A percentile compares a stretch with the other conserved stretches of the same genome.
These are phyloP conservation scores for Fusarium equiseti DNA, from an alignment of 2,329 filamentous ascomycete species.

Conservation along the genomic window DNA sequence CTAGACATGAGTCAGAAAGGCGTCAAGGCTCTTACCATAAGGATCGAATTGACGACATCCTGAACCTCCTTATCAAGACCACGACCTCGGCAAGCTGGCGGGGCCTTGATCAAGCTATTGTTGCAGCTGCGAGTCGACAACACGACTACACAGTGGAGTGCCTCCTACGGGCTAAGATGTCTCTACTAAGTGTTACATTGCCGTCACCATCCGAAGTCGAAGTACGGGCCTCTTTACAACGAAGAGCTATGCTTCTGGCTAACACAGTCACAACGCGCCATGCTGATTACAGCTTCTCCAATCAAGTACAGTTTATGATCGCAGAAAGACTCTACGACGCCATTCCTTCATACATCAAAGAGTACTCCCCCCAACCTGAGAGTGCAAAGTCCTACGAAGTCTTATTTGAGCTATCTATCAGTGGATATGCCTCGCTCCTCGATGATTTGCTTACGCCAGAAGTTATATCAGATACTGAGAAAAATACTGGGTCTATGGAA, in stretches of 20 bases:
- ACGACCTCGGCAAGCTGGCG: neutral
- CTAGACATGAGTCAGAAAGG: neutral
- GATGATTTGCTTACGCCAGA: neutral
- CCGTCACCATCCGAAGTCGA: no score
- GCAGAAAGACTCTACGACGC: rapidly evolving
- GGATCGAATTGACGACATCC: neutral
- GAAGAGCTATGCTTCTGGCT: neutral
- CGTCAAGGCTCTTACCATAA: neutral
- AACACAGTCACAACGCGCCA: rapidly evolving
- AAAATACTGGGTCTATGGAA: rapidly evolving
- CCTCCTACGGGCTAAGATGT: neutral
- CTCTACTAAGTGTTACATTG: neutral
- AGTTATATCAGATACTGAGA: rapidly evolving
- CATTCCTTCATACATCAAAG: neutral
- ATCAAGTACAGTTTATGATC: rapidly evolving
- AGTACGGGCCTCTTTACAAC: neutral
- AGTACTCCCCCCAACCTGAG: rapidly evolving
- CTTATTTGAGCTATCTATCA: neutral
- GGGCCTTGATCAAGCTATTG: neutral
- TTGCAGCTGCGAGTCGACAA: neutral
- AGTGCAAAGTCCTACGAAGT: rapidly evolving
- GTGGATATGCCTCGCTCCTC: neutral
- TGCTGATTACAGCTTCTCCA: neutral
- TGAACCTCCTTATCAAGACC: neutral
- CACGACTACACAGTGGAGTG: neutral